A percentile compares a stretch with the other conserved stretches of the same genome.
phyloP scores from a whole-genome alignment of 345 rosid species.

The Eucalyptus cladocalyx region DNA sequence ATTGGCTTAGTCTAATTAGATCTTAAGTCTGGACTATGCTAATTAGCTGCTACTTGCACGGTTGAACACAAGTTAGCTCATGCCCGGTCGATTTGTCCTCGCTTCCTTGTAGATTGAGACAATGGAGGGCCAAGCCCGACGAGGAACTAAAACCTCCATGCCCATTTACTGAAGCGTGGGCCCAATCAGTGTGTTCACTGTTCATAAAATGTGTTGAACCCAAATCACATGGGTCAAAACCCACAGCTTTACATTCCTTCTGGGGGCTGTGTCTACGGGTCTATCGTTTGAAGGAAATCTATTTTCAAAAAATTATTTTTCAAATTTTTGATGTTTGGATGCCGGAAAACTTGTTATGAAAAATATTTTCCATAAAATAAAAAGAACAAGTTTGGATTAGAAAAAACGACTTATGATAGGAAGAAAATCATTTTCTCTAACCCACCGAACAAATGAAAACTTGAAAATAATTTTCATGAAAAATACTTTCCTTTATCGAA shows the following conservation, averaged over 20 bases:
- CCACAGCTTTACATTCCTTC: not conserved
- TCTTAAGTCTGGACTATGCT: not conserved
- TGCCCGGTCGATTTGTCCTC: not conserved
- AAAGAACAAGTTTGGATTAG: not conserved
- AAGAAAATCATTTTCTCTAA: not conserved
- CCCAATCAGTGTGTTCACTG: not conserved
- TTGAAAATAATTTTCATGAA: not conserved
- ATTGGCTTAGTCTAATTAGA: not conserved
- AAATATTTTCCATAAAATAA: not conserved
- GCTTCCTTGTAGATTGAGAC: not conserved
- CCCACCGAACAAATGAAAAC: fast-evolving
- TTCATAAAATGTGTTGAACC: not conserved
- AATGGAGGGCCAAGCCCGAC: not conserved
- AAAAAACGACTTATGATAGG: fast-evolving
- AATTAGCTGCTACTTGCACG: not conserved
- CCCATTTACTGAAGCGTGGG: not conserved
- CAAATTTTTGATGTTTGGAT: fast-evolving
- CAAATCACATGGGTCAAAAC: not conserved
- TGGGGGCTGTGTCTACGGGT: too few relatives aligned
- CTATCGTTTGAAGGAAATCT: not conserved
- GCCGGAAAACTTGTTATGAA: fast-evolving
- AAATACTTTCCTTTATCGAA: not conserved
- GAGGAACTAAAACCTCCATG: not conserved
- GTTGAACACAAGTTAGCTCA: not conserved
- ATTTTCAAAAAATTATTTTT: not conserved